Conservation (phyloP, 2,329 filamentous ascomycete genomes). For the Rhinocladiella similis region DNA sequence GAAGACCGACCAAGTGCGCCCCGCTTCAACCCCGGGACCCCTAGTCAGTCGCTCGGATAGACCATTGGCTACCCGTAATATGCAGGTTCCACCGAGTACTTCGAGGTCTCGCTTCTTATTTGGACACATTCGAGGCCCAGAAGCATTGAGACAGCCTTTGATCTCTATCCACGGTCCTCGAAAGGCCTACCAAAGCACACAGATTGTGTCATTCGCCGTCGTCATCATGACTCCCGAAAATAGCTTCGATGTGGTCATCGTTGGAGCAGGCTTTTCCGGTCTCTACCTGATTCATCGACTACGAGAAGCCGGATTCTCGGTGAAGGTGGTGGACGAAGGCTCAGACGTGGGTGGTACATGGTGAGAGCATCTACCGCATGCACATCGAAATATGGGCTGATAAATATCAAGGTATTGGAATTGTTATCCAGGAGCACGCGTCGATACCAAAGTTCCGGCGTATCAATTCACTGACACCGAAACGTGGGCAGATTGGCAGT, state of each 20-base stretch:
- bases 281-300: conserved; percentile 54
- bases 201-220: no score
- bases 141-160: no score
- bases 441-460: conserved; percentile 47
- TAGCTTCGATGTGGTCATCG: conserved; percentile 14
- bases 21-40: no score
- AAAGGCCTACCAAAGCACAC: no score
- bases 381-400: conserved; percentile 9
- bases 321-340: conserved; percentile 54
- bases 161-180: no score
- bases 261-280: conserved; percentile 40
- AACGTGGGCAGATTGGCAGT: conserved; percentile 39
- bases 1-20: no score
- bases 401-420: conserved; percentile 34
- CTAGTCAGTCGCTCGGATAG: no score
- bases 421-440: conserved; percentile 43
- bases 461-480: conserved; percentile 50
- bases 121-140: no score
- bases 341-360: neutral
- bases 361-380: neutral
- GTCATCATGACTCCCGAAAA: no score
- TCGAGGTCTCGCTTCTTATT: no score
- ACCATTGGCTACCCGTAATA: no score
- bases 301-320: conserved; percentile 50
- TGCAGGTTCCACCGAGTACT: no score